Percentiles rank a stretch among this genome's conserved stretches.
These are phyloP conservation scores for Vitis hybrid DNA, from an alignment of 177 flowering plant species.

Conservation along the genomic window DNA sequence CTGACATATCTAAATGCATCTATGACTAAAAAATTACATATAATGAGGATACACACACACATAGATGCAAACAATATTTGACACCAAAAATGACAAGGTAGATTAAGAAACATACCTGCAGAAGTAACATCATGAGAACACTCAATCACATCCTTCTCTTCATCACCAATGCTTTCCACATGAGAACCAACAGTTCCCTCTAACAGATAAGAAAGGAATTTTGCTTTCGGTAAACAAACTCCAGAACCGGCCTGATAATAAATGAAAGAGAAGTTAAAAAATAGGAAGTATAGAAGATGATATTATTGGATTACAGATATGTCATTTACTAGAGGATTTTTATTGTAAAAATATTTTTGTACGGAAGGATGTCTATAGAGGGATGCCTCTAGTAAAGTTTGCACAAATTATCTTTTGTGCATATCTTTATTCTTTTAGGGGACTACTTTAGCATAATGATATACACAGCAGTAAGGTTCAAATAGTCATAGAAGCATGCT, in stretches of 20 bases:
- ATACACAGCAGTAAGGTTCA: not conserved
- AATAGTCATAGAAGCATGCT: not conserved
- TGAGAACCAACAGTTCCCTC: slow-evolving; percentile 75
- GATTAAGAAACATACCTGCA: slow-evolving; percentile 28
- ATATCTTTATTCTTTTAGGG: not conserved
- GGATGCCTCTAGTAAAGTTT: not conserved
- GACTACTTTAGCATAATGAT: not conserved
- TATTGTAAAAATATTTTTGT: not conserved
- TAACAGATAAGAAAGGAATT: slow-evolving; percentile 48
- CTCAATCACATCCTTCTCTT: slow-evolving; percentile 38
- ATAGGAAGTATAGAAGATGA: not conserved
- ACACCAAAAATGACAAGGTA: not conserved
- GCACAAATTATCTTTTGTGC: not conserved
- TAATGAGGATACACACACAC: not conserved
- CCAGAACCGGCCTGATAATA: slow-evolving; percentile 59
- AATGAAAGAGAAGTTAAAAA: slow-evolving; percentile 1
- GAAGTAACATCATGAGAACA: slow-evolving; percentile 14
- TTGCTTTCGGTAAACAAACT: slow-evolving; percentile 45
- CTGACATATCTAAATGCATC: not conserved
- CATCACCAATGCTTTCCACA: slow-evolving; percentile 39
- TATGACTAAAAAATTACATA: not conserved
- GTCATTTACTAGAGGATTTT: not conserved
- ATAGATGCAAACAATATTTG: not conserved
- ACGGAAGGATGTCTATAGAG: not conserved
- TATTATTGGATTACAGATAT: not conserved